Conservation (phyloP, 1,284 basidiomycete species). For the Ganoderma sinense region DNA sequence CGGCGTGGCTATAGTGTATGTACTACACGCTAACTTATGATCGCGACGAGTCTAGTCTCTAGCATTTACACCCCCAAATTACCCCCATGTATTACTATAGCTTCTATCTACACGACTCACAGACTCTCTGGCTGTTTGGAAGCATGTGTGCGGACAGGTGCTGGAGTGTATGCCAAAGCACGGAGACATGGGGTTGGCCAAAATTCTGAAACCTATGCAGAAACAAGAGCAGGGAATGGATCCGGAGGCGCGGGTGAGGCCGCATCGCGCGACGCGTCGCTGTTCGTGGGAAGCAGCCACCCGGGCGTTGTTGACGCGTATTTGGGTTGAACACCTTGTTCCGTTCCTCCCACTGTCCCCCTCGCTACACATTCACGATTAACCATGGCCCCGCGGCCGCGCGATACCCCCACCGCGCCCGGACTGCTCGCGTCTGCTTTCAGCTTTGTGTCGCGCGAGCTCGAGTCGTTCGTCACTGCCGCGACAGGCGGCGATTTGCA, state of each 20-base stretch:
- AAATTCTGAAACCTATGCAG: not conserved
- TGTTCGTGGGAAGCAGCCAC: conserved; percentile 28
- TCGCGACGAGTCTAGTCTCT: conserved; percentile 20
- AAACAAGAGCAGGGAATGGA: not conserved
- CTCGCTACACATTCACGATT: not conserved
- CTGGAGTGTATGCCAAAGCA: no score
- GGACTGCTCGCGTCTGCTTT: conserved; percentile 72
- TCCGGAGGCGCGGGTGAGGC: not conserved
- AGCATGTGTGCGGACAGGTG: not conserved
- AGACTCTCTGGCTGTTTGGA: not conserved
- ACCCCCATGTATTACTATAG: conserved; percentile 29
- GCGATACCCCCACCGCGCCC: conserved; percentile 32
- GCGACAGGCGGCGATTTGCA: conserved; percentile 56
- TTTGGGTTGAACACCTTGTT: conserved; percentile 28
- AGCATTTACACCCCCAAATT: conserved; percentile 17
- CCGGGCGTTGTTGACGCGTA: conserved; percentile 31
- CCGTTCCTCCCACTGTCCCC: conserved; percentile 27
- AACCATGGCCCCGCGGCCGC: conserved; percentile 31
- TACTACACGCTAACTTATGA: conserved; percentile 35
- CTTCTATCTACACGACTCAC: conserved; percentile 24
- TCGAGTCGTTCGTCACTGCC: conserved; percentile 72
- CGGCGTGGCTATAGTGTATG: conserved; percentile 24
- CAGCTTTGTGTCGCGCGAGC: conserved; percentile 71
- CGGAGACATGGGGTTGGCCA: not conserved
- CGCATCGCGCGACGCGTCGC: conserved; percentile 5